A percentile compares a stretch with the other conserved stretches of the same genome.
phyloP scores from a whole-genome alignment of 1,284 basidiomycete genomes.

The Amylostereum areolatum region DNA sequence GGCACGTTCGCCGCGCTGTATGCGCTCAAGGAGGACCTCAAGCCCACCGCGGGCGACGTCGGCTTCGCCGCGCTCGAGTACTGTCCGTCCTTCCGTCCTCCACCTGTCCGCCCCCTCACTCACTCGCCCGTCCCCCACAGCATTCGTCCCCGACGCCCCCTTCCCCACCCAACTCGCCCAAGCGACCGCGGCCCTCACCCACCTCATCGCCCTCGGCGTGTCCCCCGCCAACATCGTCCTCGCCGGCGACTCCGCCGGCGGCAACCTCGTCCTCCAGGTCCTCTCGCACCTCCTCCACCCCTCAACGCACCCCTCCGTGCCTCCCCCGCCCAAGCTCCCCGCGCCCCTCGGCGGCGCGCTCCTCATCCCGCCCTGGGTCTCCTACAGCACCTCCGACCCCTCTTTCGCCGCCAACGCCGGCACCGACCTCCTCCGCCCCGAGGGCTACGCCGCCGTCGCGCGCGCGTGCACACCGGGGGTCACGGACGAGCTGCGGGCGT shows the following conservation, averaged over 20 bases:
- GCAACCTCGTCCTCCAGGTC: not conserved
- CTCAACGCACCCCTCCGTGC: constrained; percentile 2
- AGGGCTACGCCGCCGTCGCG: too few relatives aligned
- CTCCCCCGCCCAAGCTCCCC: not conserved
- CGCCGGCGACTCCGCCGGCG: constrained; percentile 4
- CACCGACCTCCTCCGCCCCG: too few relatives aligned
- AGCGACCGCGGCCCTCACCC: constrained; percentile 1
- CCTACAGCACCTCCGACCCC: too few relatives aligned
- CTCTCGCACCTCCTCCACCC: constrained; percentile 4
- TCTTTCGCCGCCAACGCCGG: too few relatives aligned
- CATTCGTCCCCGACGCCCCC: constrained; percentile 3
- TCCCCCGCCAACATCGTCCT: constrained; percentile 1
- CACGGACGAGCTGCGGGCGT: too few relatives aligned
- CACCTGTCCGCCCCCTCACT: not conserved
- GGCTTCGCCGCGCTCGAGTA: constrained; percentile 2
- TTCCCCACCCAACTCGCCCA: constrained; percentile 11
- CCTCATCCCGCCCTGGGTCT: constrained; percentile 9
- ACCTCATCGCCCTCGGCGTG: constrained; percentile 5
- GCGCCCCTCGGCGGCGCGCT: constrained; percentile 9
- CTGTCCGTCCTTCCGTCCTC: too few relatives aligned
- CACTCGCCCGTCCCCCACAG: not conserved
- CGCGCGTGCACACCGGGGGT: too few relatives aligned
- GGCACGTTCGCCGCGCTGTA: not conserved
- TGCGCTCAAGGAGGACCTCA: not conserved
- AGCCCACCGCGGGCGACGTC: not conserved